Base-by-base conservation (phyloP, 164 flowering plant genomes). In the Tinospora cordifolia region DNA sequence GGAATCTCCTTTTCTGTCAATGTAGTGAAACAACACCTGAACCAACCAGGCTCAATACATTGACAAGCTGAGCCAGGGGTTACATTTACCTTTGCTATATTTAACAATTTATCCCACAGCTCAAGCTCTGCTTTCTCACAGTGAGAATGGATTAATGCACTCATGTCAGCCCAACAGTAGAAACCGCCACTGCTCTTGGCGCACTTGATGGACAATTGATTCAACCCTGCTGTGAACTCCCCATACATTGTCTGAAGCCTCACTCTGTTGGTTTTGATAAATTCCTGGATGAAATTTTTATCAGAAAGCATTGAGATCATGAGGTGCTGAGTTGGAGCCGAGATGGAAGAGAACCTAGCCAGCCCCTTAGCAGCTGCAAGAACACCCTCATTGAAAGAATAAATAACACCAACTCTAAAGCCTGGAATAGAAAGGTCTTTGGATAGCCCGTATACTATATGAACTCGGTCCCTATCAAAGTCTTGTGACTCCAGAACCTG, bases 11-110 rank as follows among this genome's bases (percentile, higher is more conserved):
- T 78, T 67, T 90, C 93, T 0, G 82, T 78, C 80, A 90, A 78
- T 30, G 83, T 76, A 8, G 87, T 73, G 76, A 92, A 87, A 84
- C 98, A 89, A 70, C 79, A 87, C 36, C 91, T 66, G 73, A 95
- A 95, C 99, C 98, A 95, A 60, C 98, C 98, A 10, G 96, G 98
- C 80, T 92, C 99, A 44, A 95, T 88, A 70, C 96, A 95, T 63
- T 95, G 98, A 81, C 99, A 95, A 47, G 77, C 79, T 26, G 96
- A 88, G 9, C 99, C 99, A 1, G 98, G 98, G 62, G 85, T 87
- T 14, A 80, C 87, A 81, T 88, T 92, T 51, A 95, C 75, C 84
- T 87, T 90, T 25, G 84, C 96, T 24, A 82, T 73, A 75, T 82
- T 87, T 83, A 95, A 78, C 69, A 95, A 70, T 74, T 87, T 89